A percentile compares a stretch with the other conserved stretches of the same genome.
Evolutionary conservation across 306 rosid genomes (phyloP).

Genomic region (Luffa aegyptiaca): DNA sequence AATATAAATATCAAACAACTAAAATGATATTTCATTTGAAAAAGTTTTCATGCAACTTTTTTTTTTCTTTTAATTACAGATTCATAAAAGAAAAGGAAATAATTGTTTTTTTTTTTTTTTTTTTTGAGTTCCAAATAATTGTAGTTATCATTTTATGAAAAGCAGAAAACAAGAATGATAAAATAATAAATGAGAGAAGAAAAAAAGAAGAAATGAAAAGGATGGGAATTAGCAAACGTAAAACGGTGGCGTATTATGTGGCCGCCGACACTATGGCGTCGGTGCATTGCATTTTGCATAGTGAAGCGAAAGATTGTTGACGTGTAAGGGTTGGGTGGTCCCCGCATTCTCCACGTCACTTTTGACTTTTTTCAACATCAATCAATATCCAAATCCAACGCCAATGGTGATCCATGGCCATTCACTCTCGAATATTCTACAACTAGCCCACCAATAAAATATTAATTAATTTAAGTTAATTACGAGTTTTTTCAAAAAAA

Average conservation of each 20-base stretch:
- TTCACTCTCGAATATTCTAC: neutral
- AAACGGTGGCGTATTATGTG: neutral
- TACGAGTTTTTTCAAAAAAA: no score
- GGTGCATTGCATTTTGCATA: slow-evolving; percentile 1
- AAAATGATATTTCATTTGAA: neutral
- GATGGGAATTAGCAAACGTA: neutral
- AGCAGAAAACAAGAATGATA: neutral
- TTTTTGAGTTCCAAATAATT: neutral
- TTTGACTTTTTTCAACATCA: neutral
- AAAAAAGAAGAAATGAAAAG: neutral
- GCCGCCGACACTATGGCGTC: slow-evolving; percentile 1
- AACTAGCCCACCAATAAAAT: neutral
- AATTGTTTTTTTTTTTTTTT: no score
- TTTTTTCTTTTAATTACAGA: neutral
- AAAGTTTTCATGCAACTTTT: neutral
- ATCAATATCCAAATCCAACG: neutral
- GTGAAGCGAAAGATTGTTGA: neutral
- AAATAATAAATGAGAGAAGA: neutral
- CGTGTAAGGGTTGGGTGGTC: neutral
- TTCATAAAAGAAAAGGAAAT: neutral
- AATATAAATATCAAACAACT: neutral
- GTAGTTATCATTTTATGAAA: neutral
- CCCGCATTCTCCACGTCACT: neutral
- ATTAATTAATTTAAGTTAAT: neutral
- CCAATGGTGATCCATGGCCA: neutral